These are phyloP conservation scores for Solanum pinnatisectum DNA, from an alignment of 257 asterid species.

Conservation along the genomic window DNA sequence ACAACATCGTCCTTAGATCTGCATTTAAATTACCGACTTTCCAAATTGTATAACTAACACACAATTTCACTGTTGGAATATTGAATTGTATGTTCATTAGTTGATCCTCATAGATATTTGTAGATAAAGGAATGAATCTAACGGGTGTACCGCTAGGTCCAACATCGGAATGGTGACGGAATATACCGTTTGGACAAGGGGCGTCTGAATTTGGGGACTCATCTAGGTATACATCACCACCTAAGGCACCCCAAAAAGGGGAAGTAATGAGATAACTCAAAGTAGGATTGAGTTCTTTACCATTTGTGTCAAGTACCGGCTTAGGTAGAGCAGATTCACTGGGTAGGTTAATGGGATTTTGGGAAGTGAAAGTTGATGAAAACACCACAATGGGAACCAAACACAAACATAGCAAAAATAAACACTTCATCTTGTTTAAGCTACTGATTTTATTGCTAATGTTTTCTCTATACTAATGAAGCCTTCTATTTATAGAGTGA, in stretches of 20 bases:
- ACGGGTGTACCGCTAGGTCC: background rate
- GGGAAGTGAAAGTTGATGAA: background rate
- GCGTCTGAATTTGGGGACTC: background rate
- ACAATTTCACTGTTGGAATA: background rate
- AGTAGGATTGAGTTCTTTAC: background rate
- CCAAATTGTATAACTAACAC: background rate
- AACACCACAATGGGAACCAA: background rate
- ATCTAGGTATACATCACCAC: background rate
- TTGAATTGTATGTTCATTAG: background rate
- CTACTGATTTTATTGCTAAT: too few relatives aligned
- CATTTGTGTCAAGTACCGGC: background rate
- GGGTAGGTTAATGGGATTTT: background rate
- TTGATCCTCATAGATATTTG: background rate
- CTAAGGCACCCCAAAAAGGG: background rate
- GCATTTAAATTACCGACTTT: background rate
- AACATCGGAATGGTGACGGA: background rate
- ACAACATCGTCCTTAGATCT: rapidly evolving
- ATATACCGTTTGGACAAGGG: background rate
- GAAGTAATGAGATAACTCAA: background rate
- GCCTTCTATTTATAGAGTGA: background rate
- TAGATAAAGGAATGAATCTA: background rate
- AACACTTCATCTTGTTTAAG: background rate
- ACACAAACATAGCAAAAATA: too few relatives aligned
- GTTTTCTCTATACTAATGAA: too few relatives aligned
- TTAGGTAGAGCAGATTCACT: too few relatives aligned